Base-by-base conservation (phyloP, 2,329 filamentous ascomycete species). In the Epicoccum nigrum region DNA sequence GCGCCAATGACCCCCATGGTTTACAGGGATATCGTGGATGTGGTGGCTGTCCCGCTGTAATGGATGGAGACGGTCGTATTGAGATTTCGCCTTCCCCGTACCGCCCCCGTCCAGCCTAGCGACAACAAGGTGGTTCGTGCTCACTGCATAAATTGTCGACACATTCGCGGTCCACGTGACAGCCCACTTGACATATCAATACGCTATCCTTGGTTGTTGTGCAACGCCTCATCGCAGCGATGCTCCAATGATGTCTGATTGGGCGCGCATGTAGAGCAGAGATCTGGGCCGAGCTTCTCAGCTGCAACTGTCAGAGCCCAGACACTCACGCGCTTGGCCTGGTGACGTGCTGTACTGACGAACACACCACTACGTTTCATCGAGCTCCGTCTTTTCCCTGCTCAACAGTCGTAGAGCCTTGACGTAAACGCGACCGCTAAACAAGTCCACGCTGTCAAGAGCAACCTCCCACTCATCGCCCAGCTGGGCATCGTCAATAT, bases 381-480 rank as follows among this genome's bases (percentile, higher is more conserved):
- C 43, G n/a, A 42, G 17, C n/a, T 28, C 19, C 15, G 39, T 28
- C 12, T 25, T 27, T 21, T 62, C 58, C 13, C 69, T 70, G 20
- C 59, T 50, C 25, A 79, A 46, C 54, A 79, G 55, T 49, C 75
- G 66, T 13, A 77, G 17, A 17, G 77, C 72, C 55, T 54, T 65
- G 19, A 76, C 55, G n/a, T 50, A 50, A 25, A 77, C 55, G 1
- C 17, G 28, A 41, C 68, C 55, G 2, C 28, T 19, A 50, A 72
- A 79, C 2, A 70, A 41, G 61, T 78, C 61, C 4, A 80, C 62
- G 5, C 43, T 19, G 1, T 63, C 57, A 8, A 81, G 62, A 54
- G 63, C 60, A n/a, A 69, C 72, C 59, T 80, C 77, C 78, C 77
- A 81, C 23, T 73, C 60, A 59, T 81, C 79, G 12, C 77, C 78